Evolutionary conservation across 306 rosid genomes (phyloP).

Genomic region (Cucurbita ficifolia): DNA sequence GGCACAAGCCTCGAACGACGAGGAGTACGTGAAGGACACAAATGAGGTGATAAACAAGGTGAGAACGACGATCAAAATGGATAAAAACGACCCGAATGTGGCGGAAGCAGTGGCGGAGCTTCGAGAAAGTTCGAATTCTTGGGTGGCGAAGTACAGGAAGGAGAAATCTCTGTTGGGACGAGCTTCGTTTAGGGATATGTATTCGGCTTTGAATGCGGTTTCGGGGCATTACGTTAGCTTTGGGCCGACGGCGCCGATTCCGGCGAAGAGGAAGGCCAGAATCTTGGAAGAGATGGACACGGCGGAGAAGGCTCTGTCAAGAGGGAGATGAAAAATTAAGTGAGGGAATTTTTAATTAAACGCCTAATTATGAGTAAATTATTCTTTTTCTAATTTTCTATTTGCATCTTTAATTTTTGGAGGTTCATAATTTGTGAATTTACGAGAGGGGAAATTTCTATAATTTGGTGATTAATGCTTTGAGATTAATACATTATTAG

Average conservation of each 20-base stretch:
- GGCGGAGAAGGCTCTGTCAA: slow-evolving; percentile 62
- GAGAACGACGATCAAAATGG: slow-evolving; percentile 50
- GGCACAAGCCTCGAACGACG: slow-evolving; percentile 63
- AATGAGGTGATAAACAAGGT: slow-evolving; percentile 65
- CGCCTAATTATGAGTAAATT: neutral
- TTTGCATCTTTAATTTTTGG: neutral
- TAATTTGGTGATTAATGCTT: neutral
- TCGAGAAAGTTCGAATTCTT: slow-evolving; percentile 57
- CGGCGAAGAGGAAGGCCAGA: slow-evolving; percentile 61
- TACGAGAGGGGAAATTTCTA: neutral
- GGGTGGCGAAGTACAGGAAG: slow-evolving; percentile 92
- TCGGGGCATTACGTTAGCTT: slow-evolving; percentile 89
- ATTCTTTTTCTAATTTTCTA: neutral
- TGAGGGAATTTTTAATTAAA: neutral
- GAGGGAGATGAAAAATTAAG: slow-evolving; percentile 44
- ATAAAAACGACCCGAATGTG: slow-evolving; percentile 61
- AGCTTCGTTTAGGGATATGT: slow-evolving; percentile 73
- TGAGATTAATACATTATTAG: neutral
- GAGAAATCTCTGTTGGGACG: slow-evolving; percentile 71
- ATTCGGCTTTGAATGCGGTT: slow-evolving; percentile 82
- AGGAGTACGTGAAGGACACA: slow-evolving; percentile 75
- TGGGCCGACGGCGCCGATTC: slow-evolving; percentile 90
- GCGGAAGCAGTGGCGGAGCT: slow-evolving; percentile 65
- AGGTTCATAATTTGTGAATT: neutral
- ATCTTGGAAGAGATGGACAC: slow-evolving; percentile 83